Conservation (phyloP, 2,329 filamentous ascomycete genomes). For the Claviceps purpurea region DNA sequence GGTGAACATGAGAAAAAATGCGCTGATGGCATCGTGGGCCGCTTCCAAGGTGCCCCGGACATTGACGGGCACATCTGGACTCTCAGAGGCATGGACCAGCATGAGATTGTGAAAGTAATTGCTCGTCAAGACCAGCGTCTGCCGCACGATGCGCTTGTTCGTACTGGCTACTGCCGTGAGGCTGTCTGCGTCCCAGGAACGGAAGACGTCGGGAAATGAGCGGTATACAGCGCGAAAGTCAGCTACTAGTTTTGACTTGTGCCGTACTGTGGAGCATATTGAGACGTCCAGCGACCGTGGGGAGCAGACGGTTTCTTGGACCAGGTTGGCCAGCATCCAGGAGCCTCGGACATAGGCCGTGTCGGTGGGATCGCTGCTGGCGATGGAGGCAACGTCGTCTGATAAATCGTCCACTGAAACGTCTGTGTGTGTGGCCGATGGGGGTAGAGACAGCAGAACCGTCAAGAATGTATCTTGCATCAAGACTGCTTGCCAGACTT, state of each 20-base stretch:
- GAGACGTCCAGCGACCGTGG: conserved; percentile 62
- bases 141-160: conserved; percentile 54
- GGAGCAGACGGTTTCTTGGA: conserved; percentile 63
- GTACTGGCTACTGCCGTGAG: conserved; percentile 42
- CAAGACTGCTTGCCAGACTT: conserved; percentile 70
- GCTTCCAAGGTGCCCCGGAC: conserved; percentile 59
- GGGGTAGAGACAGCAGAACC: conserved; percentile 62
- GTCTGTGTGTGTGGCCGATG: conserved; percentile 66
- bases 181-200: conserved; percentile 49
- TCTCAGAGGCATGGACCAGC: conserved; percentile 61
- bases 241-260: conserved; percentile 56
- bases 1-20: conserved; percentile 61
- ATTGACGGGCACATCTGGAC: conserved; percentile 49
- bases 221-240: conserved; percentile 59
- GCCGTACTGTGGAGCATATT: conserved; percentile 52
- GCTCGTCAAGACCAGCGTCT: conserved; percentile 66
- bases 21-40: conserved; percentile 58
- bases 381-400: conserved; percentile 46
- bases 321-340: conserved; percentile 66
- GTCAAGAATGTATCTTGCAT: conserved; percentile 74
- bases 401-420: conserved; percentile 61
- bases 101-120: conserved; percentile 77
- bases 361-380: conserved; percentile 49
- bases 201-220: conserved; percentile 59
- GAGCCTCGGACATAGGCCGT: conserved; percentile 62